Evolutionary conservation across 805 yeast species (phyloP).

Genomic region (Limtongia smithiae): DNA sequence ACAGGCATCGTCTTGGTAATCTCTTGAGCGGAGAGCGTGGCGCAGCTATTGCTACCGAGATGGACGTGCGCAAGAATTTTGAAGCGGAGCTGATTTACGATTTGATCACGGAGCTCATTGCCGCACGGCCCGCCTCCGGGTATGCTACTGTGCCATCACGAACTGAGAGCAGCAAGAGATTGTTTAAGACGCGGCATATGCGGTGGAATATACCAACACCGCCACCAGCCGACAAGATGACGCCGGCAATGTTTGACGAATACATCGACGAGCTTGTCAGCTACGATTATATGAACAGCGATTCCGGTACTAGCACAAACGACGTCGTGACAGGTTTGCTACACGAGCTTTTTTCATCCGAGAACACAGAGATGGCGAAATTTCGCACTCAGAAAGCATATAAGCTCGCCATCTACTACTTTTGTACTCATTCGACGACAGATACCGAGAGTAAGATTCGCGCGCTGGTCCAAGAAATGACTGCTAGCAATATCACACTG

Average conservation of each 20-base stretch:
- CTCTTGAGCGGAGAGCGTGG: neutral
- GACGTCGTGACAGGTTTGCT: slow-evolving; percentile 6
- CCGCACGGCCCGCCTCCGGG: no score
- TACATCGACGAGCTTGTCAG: slow-evolving; percentile 3
- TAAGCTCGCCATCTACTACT: slow-evolving; percentile 11
- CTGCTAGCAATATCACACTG: neutral
- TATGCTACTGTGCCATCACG: no score
- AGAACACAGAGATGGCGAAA: neutral
- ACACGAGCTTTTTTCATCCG: neutral
- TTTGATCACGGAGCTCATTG: no score
- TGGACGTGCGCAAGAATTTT: neutral
- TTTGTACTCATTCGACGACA: neutral
- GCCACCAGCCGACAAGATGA: slow-evolving; percentile 1
- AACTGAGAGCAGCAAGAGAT: neutral
- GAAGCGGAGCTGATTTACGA: neutral
- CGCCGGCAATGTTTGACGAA: neutral
- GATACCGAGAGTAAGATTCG: neutral
- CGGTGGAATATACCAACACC: no score
- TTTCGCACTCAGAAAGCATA: slow-evolving; percentile 4
- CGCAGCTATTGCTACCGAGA: neutral
- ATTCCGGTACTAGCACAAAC: neutral
- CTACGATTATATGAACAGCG: slow-evolving; percentile 3
- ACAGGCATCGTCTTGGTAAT: neutral
- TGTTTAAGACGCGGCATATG: neutral
- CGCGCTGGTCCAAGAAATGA: neutral